Evolutionary conservation across 2,329 filamentous ascomycete species (phyloP), one percentile per base, ranked within the genome.

Genomic region (Diplodia sapinea): DNA sequence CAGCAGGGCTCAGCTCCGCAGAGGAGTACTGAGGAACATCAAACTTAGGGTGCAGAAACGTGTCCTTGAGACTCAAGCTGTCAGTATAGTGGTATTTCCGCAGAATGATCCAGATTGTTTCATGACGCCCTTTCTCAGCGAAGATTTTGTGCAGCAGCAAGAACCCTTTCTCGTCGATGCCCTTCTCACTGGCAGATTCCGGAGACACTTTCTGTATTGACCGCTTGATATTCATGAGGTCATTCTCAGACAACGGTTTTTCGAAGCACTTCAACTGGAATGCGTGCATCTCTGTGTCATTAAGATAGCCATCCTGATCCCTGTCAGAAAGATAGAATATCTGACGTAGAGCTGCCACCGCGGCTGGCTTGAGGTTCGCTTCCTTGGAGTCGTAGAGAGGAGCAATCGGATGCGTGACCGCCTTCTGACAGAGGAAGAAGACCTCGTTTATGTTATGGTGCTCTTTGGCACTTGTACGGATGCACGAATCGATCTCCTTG

Each of bases 321-420:
- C 93, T 95, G 79, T 99, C 95, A 74, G 92, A 96, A 4, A 99
- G 86, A 75, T 96, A 98, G 80, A 99, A 99, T 63, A 99, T 92
- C 59, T 95, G 87, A 74, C 90, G 92, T 64, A 99, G 80, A 2
- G 95, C 95, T 50, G 91, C 91, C 12, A 96, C 87, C 43, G 94
- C 95, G 0, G 91, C 91, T 0, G 94, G 94, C 80, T 99, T 99
- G 63, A 99, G 82, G 84, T 88, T 76, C 36, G 78, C 79, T 79
- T 99, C 95, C 80, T 98, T 99, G 69, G 96, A 94, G 79, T 99
- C 95, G 77, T 96, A 99, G 5, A 99, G 86, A 7, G 95, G 95
- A 0, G 95, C 94, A 72, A 99, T 96, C 0, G 95, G 95, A 78
- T 98, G 94, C 2, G 94, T 97, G 73, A 99, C 94, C 20, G 95